Evolutionary conservation across 192 early-diverging fungal species (phyloP).

Genomic region (Diversispora eburnea): DNA sequence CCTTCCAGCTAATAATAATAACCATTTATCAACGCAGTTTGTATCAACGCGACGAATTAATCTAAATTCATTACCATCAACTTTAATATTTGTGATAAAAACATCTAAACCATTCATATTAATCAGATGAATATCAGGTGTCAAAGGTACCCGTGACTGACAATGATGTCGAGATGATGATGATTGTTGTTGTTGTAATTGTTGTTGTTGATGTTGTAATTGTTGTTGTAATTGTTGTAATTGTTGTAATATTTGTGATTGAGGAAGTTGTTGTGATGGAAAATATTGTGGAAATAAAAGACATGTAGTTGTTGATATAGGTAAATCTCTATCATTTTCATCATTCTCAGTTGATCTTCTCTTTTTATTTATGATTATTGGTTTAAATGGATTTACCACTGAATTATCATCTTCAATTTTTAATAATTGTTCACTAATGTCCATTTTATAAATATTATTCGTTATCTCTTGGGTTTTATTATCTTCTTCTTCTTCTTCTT

Average conservation of each 20-base stretch:
- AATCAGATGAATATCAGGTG: background rate
- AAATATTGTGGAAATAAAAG: too few relatives aligned
- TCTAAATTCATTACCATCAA: background rate
- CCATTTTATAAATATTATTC: too few relatives aligned
- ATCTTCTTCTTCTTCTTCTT: too few relatives aligned
- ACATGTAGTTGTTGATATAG: too few relatives aligned
- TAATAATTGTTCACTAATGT: too few relatives aligned
- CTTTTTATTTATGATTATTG: too few relatives aligned
- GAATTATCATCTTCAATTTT: too few relatives aligned
- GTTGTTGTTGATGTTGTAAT: background rate
- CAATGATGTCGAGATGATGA: background rate
- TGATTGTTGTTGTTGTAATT: background rate
- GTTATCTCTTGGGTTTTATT: too few relatives aligned
- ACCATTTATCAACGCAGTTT: constrained; percentile 7
- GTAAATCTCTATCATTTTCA: too few relatives aligned
- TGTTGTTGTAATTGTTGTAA: background rate
- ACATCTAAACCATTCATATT: constrained; percentile 6
- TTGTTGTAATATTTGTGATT: background rate
- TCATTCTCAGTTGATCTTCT: too few relatives aligned
- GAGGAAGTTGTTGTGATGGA: too few relatives aligned
- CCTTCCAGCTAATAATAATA: background rate
- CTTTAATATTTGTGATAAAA: background rate
- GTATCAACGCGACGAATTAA: background rate
- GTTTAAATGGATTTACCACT: too few relatives aligned
- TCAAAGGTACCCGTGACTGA: background rate